phyloP scores from a whole-genome alignment of 1,284 basidiomycete species.

The Ganoderma lingzhi region DNA sequence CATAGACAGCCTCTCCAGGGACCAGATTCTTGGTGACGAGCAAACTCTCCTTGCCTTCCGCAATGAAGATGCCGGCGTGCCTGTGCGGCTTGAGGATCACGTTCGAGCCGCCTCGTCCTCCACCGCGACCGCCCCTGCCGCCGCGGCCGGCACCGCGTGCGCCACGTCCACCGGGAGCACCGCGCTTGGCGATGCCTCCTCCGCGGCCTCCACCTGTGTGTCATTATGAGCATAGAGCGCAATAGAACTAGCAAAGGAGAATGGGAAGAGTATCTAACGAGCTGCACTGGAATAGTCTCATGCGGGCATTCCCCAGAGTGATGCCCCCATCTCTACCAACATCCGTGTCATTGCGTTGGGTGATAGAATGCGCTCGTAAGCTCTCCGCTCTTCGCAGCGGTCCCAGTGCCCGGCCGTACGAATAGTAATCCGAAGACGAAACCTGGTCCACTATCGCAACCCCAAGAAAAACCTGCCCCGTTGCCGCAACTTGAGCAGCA shows the following conservation, averaged over 20 bases:
- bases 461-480: background rate
- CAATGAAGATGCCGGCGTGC: conserved; percentile 94
- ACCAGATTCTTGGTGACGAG: conserved; percentile 98
- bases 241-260: background rate
- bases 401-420: background rate
- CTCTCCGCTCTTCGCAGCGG: background rate
- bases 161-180: conserved; percentile 42
- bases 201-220: conserved; percentile 47
- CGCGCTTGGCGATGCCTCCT: conserved; percentile 49
- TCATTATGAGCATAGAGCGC: background rate
- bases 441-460: too few relatives aligned
- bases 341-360: background rate
- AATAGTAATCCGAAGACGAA: background rate
- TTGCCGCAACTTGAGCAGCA: background rate
- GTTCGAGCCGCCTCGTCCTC: conserved; percentile 75
- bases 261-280: background rate
- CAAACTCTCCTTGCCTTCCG: conserved; percentile 96
- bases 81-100: conserved; percentile 96
- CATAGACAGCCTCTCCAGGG: conserved; percentile 98
- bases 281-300: background rate
- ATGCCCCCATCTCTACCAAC: background rate
- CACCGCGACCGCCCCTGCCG: conserved; percentile 57
- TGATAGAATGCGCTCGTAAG: background rate
- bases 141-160: conserved; percentile 56
- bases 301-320: background rate